These are phyloP conservation scores for Ophiostoma sp. DNA, from an alignment of 2,329 filamentous ascomycete genomes.

Conservation along the genomic window DNA sequence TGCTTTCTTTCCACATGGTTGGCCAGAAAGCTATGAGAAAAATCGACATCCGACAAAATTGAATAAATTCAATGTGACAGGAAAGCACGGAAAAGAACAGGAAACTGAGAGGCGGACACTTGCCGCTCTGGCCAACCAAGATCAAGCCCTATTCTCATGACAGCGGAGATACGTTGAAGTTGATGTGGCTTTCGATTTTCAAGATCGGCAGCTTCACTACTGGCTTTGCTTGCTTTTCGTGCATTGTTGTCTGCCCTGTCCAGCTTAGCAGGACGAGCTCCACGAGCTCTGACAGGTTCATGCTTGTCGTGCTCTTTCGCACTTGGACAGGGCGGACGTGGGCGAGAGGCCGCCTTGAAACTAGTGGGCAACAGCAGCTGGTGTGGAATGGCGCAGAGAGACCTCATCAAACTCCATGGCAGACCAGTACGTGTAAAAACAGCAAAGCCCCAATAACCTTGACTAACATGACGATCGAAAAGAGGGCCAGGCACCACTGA, in stretches of 20 bases:
- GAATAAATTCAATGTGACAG: background rate
- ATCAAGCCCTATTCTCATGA: background rate
- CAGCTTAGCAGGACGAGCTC: background rate
- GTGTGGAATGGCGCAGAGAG: background rate
- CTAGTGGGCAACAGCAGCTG: conserved; percentile 1
- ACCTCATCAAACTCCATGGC: background rate
- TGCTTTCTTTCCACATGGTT: background rate
- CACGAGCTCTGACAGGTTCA: background rate
- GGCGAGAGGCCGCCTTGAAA: conserved; percentile 16
- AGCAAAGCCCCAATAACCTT: background rate
- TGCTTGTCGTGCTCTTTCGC: background rate
- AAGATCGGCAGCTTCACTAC: background rate
- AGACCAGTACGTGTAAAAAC: background rate
- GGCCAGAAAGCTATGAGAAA: background rate
- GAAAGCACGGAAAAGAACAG: background rate
- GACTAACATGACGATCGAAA: background rate
- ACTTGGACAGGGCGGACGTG: background rate
- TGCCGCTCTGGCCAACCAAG: background rate
- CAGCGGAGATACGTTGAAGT: no score
- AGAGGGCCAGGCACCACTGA: background rate
- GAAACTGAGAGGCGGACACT: background rate
- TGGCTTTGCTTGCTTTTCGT: background rate
- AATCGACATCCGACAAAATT: background rate
- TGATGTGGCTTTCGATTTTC: background rate
- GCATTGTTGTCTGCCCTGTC: background rate